A percentile compares a stretch with the other conserved stretches of the same genome.
phyloP scores from a whole-genome alignment of 192 early-diverging fungal species.

The Backusella mclennaniae region DNA sequence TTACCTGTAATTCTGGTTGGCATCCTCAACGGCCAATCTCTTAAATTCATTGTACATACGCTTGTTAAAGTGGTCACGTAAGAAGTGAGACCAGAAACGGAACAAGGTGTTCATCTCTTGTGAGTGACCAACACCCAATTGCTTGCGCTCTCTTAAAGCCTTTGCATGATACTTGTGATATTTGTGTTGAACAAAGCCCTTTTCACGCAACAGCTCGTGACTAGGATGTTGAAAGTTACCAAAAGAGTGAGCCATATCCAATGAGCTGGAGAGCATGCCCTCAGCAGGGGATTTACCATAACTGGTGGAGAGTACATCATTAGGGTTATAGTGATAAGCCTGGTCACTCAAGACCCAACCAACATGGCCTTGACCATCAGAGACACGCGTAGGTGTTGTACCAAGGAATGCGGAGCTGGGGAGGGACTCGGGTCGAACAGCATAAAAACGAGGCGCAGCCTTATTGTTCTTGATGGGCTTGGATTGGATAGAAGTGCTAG shows the following conservation, averaged over 20 bases:
- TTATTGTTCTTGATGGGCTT: conserved; percentile 34
- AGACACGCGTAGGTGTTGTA: conserved; percentile 9
- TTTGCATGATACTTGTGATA: conserved; percentile 93
- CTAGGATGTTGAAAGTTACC: conserved; percentile 80
- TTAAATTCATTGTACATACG: conserved; percentile 95
- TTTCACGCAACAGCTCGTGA: conserved; percentile 92
- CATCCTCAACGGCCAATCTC: conserved; percentile 85
- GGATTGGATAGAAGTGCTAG: conserved; percentile 11
- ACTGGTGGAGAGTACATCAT: conserved; percentile 43
- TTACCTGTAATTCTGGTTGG: conserved; percentile 74
- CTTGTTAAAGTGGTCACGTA: conserved; percentile 94
- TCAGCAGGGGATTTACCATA: conserved; percentile 37
- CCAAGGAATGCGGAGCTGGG: conserved; percentile 25
- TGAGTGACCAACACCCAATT: conserved; percentile 81
- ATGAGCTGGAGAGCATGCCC: conserved; percentile 40
- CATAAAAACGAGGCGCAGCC: conserved; percentile 51
- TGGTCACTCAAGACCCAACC: conserved; percentile 77
- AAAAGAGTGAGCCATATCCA: conserved; percentile 59
- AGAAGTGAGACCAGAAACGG: conserved; percentile 97
- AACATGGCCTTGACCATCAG: conserved; percentile 66
- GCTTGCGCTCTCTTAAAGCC: conserved; percentile 92
- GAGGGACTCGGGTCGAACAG: conserved; percentile 41
- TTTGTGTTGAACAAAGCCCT: conserved; percentile 97
- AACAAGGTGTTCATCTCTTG: conserved; percentile 96
- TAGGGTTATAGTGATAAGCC: conserved; percentile 60